Conservation (phyloP, 768 basidiomycete species). For the Panellus pusillus region DNA sequence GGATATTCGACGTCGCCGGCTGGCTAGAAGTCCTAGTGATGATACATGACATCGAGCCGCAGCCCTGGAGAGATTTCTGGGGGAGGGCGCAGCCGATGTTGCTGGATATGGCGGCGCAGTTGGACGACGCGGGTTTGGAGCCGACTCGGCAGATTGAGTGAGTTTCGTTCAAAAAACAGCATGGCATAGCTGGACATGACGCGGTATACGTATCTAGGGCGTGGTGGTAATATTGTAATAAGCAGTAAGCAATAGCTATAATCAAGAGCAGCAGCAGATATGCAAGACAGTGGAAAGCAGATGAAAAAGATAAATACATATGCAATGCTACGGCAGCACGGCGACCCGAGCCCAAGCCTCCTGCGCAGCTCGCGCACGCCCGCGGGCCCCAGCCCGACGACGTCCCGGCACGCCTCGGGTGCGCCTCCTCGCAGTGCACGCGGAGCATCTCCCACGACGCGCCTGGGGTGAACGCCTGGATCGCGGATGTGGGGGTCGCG, state of each 20-base stretch:
- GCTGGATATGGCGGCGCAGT: slow-evolving; percentile 3
- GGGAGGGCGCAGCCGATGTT: slow-evolving; percentile 9
- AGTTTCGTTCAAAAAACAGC: too few relatives aligned
- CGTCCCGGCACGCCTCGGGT: slow-evolving; percentile 37
- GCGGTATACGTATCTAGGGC: too few relatives aligned
- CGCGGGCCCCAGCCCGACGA: slow-evolving; percentile 33
- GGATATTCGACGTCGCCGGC: slow-evolving; percentile 2
- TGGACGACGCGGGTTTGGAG: slow-evolving; percentile 13
- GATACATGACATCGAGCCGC: background rate
- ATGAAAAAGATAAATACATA: background rate
- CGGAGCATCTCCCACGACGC: slow-evolving; percentile 38
- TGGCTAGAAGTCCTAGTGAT: slow-evolving; percentile 4
- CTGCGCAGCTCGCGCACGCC: slow-evolving; percentile 36
- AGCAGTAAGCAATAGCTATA: too few relatives aligned
- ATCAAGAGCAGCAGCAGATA: too few relatives aligned
- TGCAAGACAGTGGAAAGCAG: background rate
- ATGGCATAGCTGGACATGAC: too few relatives aligned
- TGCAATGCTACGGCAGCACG: background rate
- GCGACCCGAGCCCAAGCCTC: slow-evolving; percentile 20
- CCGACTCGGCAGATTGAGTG: background rate
- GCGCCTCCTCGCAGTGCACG: slow-evolving; percentile 33
- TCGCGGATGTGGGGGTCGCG: background rate
- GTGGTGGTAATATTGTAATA: too few relatives aligned
- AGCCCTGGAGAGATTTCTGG: slow-evolving; percentile 15
- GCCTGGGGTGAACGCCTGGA: slow-evolving; percentile 29